Percentiles rank a stretch among this genome's conserved stretches.
phyloP scores from a whole-genome alignment of 177 flowering plant genomes.

The Vitis hybrid region DNA sequence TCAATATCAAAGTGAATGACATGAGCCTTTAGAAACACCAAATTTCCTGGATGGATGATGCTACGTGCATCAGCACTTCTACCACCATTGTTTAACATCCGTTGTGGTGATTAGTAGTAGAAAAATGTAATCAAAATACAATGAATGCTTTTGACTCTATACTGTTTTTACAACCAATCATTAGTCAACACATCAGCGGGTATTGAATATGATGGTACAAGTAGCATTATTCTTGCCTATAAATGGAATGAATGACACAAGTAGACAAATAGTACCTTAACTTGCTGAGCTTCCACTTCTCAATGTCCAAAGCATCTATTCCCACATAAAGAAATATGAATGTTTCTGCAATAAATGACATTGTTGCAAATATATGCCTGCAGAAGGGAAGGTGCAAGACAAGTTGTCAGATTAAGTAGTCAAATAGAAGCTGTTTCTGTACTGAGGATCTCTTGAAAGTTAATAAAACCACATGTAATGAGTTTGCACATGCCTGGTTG shows the following conservation, averaged over 20 bases:
- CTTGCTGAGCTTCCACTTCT: slow-evolving; percentile 79
- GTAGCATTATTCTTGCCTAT: too few relatives aligned
- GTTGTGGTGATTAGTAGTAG: too few relatives aligned
- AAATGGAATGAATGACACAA: too few relatives aligned
- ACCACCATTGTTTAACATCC: too few relatives aligned
- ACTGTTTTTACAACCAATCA: too few relatives aligned
- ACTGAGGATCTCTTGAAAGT: neutral
- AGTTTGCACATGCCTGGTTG: slow-evolving; percentile 52
- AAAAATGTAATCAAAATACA: too few relatives aligned
- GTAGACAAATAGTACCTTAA: slow-evolving; percentile 41
- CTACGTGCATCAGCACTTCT: too few relatives aligned
- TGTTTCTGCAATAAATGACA: slow-evolving; percentile 86
- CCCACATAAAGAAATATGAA: slow-evolving; percentile 93
- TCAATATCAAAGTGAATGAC: neutral
- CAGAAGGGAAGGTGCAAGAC: slow-evolving; percentile 5
- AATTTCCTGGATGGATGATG: neutral
- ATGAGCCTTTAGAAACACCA: neutral
- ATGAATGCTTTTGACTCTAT: too few relatives aligned
- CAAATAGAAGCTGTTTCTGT: too few relatives aligned
- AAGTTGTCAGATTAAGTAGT: neutral
- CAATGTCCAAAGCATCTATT: slow-evolving; percentile 83
- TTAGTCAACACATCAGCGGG: too few relatives aligned
- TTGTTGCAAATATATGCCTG: slow-evolving; percentile 88
- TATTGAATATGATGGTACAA: too few relatives aligned
- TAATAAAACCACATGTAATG: neutral